Percentiles rank a stretch among this genome's conserved stretches.
Conservation (phyloP, 2,329 filamentous ascomycete species). For the Alternaria arbusti region DNA sequence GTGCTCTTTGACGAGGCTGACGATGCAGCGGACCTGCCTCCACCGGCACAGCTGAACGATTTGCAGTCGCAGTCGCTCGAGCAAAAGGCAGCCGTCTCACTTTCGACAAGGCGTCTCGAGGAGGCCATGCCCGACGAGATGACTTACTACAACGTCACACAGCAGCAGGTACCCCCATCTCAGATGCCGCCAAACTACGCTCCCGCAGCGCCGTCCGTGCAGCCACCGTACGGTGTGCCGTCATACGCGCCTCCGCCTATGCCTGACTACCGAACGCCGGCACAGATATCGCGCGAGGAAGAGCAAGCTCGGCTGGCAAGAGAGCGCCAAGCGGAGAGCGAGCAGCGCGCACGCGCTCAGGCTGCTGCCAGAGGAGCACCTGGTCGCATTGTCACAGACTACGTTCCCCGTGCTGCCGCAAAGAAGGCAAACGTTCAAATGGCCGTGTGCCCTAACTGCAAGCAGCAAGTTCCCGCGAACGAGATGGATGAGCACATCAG, state of each 20-base stretch:
- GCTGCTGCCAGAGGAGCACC: slow-evolving; percentile 74
- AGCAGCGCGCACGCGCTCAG: slow-evolving; percentile 76
- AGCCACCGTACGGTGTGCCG: slow-evolving; percentile 30
- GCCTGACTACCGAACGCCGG: slow-evolving; percentile 37
- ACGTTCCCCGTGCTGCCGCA: slow-evolving; percentile 82
- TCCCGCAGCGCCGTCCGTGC: slow-evolving; percentile 36
- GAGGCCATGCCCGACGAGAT: slow-evolving; percentile 88
- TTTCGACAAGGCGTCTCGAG: slow-evolving; percentile 85
- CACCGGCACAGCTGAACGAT: slow-evolving; percentile 87
- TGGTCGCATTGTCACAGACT: slow-evolving; percentile 87
- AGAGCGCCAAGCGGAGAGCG: slow-evolving; percentile 55
- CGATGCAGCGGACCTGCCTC: slow-evolving; percentile 82
- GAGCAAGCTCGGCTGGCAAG: slow-evolving; percentile 47
- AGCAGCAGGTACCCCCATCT: slow-evolving; percentile 38
- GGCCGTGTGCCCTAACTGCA: slow-evolving; percentile 90
- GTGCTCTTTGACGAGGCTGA: slow-evolving; percentile 90
- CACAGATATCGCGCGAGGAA: slow-evolving; percentile 45
- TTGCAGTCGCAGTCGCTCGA: slow-evolving; percentile 93
- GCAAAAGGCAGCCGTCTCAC: slow-evolving; percentile 89
- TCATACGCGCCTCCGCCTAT: slow-evolving; percentile 35
- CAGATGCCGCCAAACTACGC: slow-evolving; percentile 38
- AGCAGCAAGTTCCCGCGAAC: slow-evolving; percentile 83
- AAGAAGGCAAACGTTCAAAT: slow-evolving; percentile 70
- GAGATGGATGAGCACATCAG: slow-evolving; percentile 93
- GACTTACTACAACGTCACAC: slow-evolving; percentile 45